Base-by-base conservation (phyloP, 108 stramenopile genomes). In the Discostella pseudostelligera region DNA sequence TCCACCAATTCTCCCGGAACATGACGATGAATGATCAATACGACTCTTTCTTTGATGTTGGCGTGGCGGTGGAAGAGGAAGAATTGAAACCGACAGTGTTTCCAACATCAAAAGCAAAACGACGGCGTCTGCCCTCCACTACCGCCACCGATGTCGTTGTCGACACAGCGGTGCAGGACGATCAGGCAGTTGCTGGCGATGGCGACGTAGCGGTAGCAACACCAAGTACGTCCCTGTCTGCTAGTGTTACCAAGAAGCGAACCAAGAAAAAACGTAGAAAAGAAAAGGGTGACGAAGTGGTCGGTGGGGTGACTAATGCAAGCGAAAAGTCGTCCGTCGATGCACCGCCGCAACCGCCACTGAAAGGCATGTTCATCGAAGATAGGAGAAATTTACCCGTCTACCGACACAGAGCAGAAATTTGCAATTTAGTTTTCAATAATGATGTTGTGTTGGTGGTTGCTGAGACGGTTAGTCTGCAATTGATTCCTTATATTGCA, bases 361-460 rank as follows among this genome's bases (percentile, higher is more conserved):
- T 73, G 16, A 62, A 76, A 28, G 87, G 91, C 76, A 79, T 55
- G 60, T 62, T 67, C 44, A 43, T 68, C 26, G 56, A 74, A 39
- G 72, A 79, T 50, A 67, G 67, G 40, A 43, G 40, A 22, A 77
- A 70, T 55, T 40, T 93, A 8, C 91, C 91, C 0, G 91, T 93
- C 24, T 89, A 85, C 72, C 62, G 73, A 60, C 76, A 78, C 55
- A 69, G 83, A 42, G 29, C 59, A 14, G 74, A 88, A 48, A 72
- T 93, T 26, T 72, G 76, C 26, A 28, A 79, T 44, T 49, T 70
- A 36, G 58, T 89, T 7, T 28, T 39, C 5, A 62, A 83, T 3
- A 76, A 87, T 46, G 79, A 87, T 49, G 86, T 88, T 21, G 61
- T 88, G 21, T 59, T 93, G 36, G 80, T 90, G 4, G 77, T 86